Base-by-base conservation (phyloP, 208 protist species). In the Crithidia mellificae region DNA sequence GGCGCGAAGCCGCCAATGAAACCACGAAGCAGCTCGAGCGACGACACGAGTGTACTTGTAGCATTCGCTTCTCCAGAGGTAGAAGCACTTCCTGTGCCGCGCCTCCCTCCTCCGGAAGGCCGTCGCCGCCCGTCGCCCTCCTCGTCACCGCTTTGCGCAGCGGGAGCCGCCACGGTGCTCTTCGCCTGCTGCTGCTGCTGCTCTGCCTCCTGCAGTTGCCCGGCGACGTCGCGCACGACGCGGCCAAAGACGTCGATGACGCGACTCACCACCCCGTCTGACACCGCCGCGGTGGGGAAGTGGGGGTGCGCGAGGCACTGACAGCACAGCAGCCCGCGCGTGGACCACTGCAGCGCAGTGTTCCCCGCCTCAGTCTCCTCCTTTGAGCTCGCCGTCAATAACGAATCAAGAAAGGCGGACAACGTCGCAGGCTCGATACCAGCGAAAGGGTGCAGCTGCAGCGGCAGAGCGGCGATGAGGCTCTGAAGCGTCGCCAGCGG, bases 1-100 rank as follows among this genome's bases (percentile, higher is more conserved):
- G 66, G 25, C 12, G 80, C 65, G 34, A 90, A 80, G 53, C 75
- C 56, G 19, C 55, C 61, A 20, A 94, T 59, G 70, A 84, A 87
- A 0, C 69, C 56, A 1, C 84, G 90, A 46, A 95, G 63, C 36
- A 78, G 78, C 66, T 90, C 79, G 12, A 90, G 61, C 65, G 80
- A 79, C 15, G 66, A 72, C 15, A 81, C 50, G 27, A 69, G 52
- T n/a, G n/a, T n/a, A 25, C 32, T 44, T 19, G 19, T 11, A 55
- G 2, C 14, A 43, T 2, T 4, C 25, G 22, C 22, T 14, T 43
- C 15, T 22, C 20, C n/a, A n/a, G 20, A 7, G 30, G 5, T 29
- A 27, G 50, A 22, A 22, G 8, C 52, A 57, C 1, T 43, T 8
- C 17, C 25, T 3, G 38, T 24, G 36, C 52, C 39, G 25, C 52